Evolutionary conservation across 169 alveolate species (phyloP), one percentile per base, ranked within the genome.

Genomic region (Fabrea salina): DNA sequence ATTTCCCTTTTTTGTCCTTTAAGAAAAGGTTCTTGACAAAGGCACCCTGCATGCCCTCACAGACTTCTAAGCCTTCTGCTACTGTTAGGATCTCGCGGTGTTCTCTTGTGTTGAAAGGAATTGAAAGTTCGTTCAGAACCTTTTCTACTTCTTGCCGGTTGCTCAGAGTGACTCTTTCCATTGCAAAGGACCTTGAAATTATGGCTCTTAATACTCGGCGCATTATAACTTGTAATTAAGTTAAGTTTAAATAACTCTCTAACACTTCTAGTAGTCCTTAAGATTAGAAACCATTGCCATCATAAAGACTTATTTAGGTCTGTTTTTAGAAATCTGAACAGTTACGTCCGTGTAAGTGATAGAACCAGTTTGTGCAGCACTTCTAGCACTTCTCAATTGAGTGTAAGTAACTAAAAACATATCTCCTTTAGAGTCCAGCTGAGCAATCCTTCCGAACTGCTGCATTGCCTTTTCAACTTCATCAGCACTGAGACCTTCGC

Each of bases 11-110:
- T 67, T 83, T 83, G 68, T 80, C 74, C 33, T 83, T 83, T 19
- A 83, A 43, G 72, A 72, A 78, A 30, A 83, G 58, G 47, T 83
- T 83, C 75, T 83, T 83, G 27, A 84, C 80, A 68, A 83, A 66
- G n/a, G 37, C 43, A 1, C 66, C 79, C 22, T 22, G 1, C 2
- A 70, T 13, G 22, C 16, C 61, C 13, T 35, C 66, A 25, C 40
- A 22, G 32, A 22, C 50, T 0, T 43, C 67, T 25, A 70, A 8
- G 44, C 67, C 70, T 37, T 70, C 79, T 47, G 41, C 30, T 33
- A 70, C 79, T 70, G 79, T 70, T 27, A 47, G 27, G 68, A 70
- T 37, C 49, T 70, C 79, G 13, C 49, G 67, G 67, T 70, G 79
- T n/a, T 43, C 44, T 4, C 25, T 50, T 25, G 79, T 47, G 22